phyloP scores from a whole-genome alignment of 2,329 filamentous ascomycete genomes.

The Periglandula ipomoeae region DNA sequence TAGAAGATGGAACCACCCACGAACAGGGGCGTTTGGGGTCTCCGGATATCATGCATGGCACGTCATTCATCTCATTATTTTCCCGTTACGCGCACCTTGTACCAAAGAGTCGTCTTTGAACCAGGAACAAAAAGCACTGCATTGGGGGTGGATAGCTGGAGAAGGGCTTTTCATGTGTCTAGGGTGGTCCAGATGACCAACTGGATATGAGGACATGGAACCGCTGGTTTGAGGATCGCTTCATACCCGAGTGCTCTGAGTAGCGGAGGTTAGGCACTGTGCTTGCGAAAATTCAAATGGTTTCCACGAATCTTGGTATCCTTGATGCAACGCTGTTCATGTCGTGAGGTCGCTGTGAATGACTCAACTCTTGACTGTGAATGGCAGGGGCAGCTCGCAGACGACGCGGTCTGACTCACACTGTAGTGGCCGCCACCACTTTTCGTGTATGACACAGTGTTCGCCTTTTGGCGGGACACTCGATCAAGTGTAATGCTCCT shows the following conservation, averaged over 20 bases:
- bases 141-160: conserved; percentile 49
- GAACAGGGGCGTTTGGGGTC: conserved; percentile 62
- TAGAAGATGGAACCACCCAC: conserved; percentile 60
- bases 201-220: conserved; percentile 52
- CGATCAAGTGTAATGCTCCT: too few relatives aligned
- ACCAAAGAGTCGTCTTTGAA: conserved; percentile 35
- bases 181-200: conserved; percentile 25
- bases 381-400: too few relatives aligned
- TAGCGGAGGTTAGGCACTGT: conserved; percentile 39
- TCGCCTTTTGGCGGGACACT: too few relatives aligned
- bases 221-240: conserved; percentile 54
- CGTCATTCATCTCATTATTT: conserved; percentile 37
- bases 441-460: too few relatives aligned
- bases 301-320: conserved; percentile 44
- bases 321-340: too few relatives aligned
- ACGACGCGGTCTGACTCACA: background rate
- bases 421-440: too few relatives aligned
- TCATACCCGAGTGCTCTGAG: conserved; percentile 47
- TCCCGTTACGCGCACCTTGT: conserved; percentile 33
- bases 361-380: too few relatives aligned
- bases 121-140: conserved; percentile 37
- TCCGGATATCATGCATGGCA: conserved; percentile 75
- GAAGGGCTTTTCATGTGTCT: conserved; percentile 47
- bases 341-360: too few relatives aligned
- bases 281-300: conserved; percentile 50